Base-by-base conservation (phyloP, 2,329 filamentous ascomycete species). In the Phaeosphaeriaceae sp. region DNA sequence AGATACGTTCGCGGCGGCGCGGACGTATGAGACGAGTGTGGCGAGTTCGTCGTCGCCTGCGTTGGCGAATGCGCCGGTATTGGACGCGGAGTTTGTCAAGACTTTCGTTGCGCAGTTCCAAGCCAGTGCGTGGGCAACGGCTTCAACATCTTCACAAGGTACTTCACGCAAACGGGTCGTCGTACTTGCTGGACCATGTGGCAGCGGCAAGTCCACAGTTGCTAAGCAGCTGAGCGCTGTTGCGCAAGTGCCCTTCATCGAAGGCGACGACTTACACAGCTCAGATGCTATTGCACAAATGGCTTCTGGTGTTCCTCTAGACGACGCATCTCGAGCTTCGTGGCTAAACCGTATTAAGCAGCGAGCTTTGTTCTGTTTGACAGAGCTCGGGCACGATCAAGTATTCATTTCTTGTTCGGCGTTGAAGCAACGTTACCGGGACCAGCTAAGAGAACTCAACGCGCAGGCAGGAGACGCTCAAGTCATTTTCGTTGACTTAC, bases 381-480 rank as follows among this genome's bases (percentile, higher is more conserved):
- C 24, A 11, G 56, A 65, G 1, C 21, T 63, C 17, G 58, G 57
- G 3, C 57, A 58, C 36, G 56, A 59, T 1, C 57, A 27, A 20
- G 74, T 75, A 0, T 56, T 80, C 4, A 63, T 81, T 1, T 79
- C 76, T 19, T 82, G 79, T 62, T 81, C 79, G 9, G 77, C 78
- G 1, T 63, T 81, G 47, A 75, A 72, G 45, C 60, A 57, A 13
- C 45, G 57, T 0, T 79, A 80, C 52, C 71, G 79, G 2, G 68
- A 77, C 19, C 58, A 65, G 11, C 66, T 81, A 7, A 25, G 50
- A 7, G 40, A 31, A 20, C 61, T 78, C 5, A 50, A 62, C 10
- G 49, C 69, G 3, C 6, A 53, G 19, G 31, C 54, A 13, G 57
- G 65, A 1, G 66, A 59, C 0, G 53, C 72, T 15, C 54, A 64